These are phyloP conservation scores for Pythium rhizo-oryzae DNA, from an alignment of 352 stramenopile genomes.

Conservation along the genomic window DNA sequence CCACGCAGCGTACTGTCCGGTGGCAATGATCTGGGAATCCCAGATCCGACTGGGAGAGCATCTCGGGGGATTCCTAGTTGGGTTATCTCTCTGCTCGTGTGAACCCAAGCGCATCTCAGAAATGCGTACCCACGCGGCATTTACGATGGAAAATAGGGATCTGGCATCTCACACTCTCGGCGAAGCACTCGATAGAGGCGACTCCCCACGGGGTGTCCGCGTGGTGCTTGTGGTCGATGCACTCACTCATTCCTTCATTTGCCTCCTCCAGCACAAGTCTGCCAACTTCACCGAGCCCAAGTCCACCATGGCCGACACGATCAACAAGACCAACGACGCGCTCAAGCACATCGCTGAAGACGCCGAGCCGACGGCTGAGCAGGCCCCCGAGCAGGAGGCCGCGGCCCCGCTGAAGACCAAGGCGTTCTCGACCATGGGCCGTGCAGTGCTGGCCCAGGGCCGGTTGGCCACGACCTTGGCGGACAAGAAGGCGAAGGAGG, in stretches of 20 bases:
- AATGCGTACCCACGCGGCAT: too few species aligned
- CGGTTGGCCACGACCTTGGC: not conserved
- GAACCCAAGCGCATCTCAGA: too few species aligned
- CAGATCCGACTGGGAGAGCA: too few species aligned
- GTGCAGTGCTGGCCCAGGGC: not conserved
- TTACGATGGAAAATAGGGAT: too few species aligned
- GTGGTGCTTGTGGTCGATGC: too few species aligned
- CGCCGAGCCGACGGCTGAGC: not conserved
- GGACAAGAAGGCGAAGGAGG: not conserved
- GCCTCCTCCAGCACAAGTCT: not conserved
- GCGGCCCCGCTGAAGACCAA: not conserved
- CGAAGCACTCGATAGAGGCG: too few species aligned
- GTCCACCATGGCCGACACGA: not conserved
- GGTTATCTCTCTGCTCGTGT: too few species aligned
- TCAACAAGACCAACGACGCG: not conserved
- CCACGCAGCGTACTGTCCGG: too few species aligned
- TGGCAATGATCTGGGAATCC: too few species aligned
- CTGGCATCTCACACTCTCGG: too few species aligned
- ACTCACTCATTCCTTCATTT: not conserved
- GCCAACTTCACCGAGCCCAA: not conserved
- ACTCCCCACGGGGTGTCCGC: too few species aligned
- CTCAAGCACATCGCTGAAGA: not conserved
- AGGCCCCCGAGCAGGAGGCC: not conserved
- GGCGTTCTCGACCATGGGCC: not conserved
- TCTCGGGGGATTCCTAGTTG: too few species aligned